These are phyloP conservation scores for Psilocybe tampanensis DNA, from an alignment of 768 basidiomycete genomes.

Conservation along the genomic window DNA sequence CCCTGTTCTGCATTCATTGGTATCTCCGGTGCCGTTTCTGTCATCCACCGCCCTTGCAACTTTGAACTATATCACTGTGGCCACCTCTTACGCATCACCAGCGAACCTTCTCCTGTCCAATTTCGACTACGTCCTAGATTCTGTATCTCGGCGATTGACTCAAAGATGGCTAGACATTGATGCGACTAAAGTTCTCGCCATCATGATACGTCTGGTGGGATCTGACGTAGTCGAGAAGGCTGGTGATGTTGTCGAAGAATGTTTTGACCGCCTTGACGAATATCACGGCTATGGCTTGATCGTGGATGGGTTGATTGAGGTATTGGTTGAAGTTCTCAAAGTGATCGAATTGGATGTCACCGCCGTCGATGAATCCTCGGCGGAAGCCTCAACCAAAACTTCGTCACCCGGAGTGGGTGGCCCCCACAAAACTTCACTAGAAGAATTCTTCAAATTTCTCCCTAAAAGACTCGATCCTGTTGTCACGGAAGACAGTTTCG, in stretches of 20 bases:
- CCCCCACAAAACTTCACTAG: constrained; percentile 35
- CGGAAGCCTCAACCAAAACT: neutral
- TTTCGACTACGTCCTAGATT: constrained; percentile 95
- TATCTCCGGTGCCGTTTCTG: constrained; percentile 69
- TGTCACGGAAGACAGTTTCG: constrained; percentile 40
- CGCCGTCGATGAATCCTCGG: constrained; percentile 17
- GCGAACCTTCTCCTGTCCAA: constrained; percentile 90
- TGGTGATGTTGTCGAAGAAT: constrained; percentile 94
- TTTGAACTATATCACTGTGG: constrained; percentile 68
- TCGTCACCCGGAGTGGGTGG: constrained; percentile 12
- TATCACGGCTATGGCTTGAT: constrained; percentile 90
- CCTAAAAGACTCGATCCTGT: constrained; percentile 42
- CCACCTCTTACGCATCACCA: constrained; percentile 86
- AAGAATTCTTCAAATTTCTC: constrained; percentile 69
- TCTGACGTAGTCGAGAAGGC: constrained; percentile 86
- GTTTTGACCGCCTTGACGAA: constrained; percentile 95
- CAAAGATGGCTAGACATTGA: constrained; percentile 82
- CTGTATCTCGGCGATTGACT: constrained; percentile 82
- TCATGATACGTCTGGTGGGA: constrained; percentile 88
- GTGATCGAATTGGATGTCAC: constrained; percentile 65
- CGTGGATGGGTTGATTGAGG: constrained; percentile 86
- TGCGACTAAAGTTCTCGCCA: constrained; percentile 84
- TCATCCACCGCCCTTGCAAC: constrained; percentile 77
- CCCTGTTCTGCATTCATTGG: constrained; percentile 82
- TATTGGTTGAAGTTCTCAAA: constrained; percentile 82